Base-by-base conservation (phyloP, 139 green algal genomes). In the Marvania coccoides region DNA sequence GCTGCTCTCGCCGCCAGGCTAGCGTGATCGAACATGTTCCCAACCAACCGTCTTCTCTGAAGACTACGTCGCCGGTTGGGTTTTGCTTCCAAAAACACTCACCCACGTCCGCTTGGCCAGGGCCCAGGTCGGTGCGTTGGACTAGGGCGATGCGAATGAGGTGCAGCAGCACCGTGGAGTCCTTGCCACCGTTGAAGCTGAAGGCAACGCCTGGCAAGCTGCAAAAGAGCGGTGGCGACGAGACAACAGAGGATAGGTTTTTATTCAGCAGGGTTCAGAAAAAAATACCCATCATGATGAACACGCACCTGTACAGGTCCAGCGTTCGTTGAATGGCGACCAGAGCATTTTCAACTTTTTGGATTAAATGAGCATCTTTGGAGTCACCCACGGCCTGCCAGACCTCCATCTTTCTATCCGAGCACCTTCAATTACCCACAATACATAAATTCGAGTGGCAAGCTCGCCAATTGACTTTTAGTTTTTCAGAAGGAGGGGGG, bases 161-260 rank as follows among this genome's bases (percentile, higher is more conserved):
- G 61, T 96, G 91, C 35, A 97, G 83, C n/a, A 97, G 70, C 6
- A 95, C 86, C 3, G 89, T 96, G 3, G 86, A 95, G 59, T 97
- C 91, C 60, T 97, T 97, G 65, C 91, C 91, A 5, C 88, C 90
- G 58, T 97, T 97, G 77, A 97, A 97, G 73, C 87, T 95, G 58
- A 96, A 85, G 0, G 91, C 89, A 5, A 92, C 39, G 47, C 79
- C 65, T n/a, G 69, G 23, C 3, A 59, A 59, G 26, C 87, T 91
- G 77, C 42, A 69, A 51, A 19, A 51, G 19, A 19, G 42, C 19
- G 42, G 19, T 28, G 19, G 4, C 8, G 2, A 28, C 12, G 29
- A 40, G 10, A n/a, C 42, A 47, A 37, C 23, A 33, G 28, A 9
- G 13, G 29, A 34, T 26, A 58, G 10, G 55, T 12, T 1, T 26